These are phyloP conservation scores for Daedaleopsis nitida DNA, from an alignment of 768 basidiomycete species.

Conservation along the genomic window DNA sequence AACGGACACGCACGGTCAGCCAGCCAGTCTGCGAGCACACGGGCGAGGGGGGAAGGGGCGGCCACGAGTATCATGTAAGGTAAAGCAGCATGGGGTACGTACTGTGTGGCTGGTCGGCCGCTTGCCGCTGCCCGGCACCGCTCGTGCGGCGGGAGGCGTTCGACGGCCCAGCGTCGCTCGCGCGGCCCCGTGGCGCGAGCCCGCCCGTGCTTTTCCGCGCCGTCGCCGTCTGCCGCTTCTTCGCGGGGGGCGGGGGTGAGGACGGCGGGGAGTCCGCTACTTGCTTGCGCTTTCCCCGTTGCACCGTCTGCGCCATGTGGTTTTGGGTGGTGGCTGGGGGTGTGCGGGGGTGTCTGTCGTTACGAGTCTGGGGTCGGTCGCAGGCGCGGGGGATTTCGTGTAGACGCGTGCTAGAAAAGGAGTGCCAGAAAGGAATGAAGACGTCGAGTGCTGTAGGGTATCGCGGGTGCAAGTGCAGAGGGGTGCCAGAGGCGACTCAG, in stretches of 20 bases:
- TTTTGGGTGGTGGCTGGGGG: not conserved
- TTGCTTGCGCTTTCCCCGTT: conserved; percentile 51
- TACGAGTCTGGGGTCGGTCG: too few relatives aligned
- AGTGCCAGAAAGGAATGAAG: not conserved
- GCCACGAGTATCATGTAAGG: too few relatives aligned
- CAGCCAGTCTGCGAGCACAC: too few relatives aligned
- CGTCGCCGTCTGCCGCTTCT: conserved; percentile 56
- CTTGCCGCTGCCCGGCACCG: conserved; percentile 19
- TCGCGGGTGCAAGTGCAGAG: conserved; percentile 9
- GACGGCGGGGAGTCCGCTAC: conserved; percentile 43
- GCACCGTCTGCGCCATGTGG: conserved; percentile 70
- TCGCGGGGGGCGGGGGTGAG: conserved; percentile 45
- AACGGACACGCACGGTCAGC: not conserved
- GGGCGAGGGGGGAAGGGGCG: too few relatives aligned
- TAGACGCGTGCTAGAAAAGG: not conserved
- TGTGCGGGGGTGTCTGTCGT: not conserved
- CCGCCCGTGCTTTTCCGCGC: conserved; percentile 89
- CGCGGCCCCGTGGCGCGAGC: conserved; percentile 40
- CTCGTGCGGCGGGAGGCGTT: conserved; percentile 20
- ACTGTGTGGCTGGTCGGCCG: conserved; percentile 12
- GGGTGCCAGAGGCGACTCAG: conserved; percentile 3
- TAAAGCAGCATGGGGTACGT: conserved; percentile 10
- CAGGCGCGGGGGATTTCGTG: too few relatives aligned
- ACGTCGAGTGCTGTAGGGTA: conserved; percentile 4
- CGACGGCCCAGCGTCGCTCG: conserved; percentile 22